Base-by-base conservation (phyloP, 345 rosid species). In the Rhizophora mangle region DNA sequence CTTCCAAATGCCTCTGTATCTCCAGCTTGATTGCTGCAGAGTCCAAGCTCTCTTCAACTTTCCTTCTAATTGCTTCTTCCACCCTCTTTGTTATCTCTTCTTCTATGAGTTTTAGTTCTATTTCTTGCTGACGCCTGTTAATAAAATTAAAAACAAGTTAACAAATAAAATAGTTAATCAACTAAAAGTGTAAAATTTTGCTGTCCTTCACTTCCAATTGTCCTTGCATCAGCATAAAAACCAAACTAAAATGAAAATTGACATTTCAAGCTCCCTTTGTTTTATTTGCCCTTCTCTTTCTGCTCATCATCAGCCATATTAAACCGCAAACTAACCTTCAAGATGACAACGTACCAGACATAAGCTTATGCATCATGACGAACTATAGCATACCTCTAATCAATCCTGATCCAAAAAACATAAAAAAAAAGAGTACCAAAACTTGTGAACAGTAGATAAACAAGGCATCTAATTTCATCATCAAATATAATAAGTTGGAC, bases 81-180 rank as follows among this genome's bases (percentile, higher is more conserved):
- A 92, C 88, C 69, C 98, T 85, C 74, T 82, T 95, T 32, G 82
- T 76, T 64, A 96, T 92, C 81, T 95, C 99, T 81, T 95, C 99
- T 83, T 88, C 94, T 55, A 95, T 79, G 34, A 95, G 82, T 76
- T 90, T 92, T 66, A 87, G 54, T 78, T 95, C 99, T 8, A 94
- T 97, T 80, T 95, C 98, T 67, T 64, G 86, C 67, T 95, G 99
- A 67, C 89, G 89, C 98, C 99, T 92, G 90, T 34, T 71, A 82
- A 63, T 24, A 64, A 32, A 84, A 34, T 7, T 27, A 21, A 27
- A 57, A 60, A 63, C 68, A 77, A 80, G 80, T 80, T 74, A 78
- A 72, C 69, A 69, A 39, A 68, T 67, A 77, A 84, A 78, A 61
- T 54, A 68, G 78, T 22, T 58, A 72, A 70, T 19, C 62, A 61